Evolutionary conservation across 371 early-diverging fungal genomes (phyloP), one percentile per base, ranked within the genome.

Genomic region (Mortierella sp.): DNA sequence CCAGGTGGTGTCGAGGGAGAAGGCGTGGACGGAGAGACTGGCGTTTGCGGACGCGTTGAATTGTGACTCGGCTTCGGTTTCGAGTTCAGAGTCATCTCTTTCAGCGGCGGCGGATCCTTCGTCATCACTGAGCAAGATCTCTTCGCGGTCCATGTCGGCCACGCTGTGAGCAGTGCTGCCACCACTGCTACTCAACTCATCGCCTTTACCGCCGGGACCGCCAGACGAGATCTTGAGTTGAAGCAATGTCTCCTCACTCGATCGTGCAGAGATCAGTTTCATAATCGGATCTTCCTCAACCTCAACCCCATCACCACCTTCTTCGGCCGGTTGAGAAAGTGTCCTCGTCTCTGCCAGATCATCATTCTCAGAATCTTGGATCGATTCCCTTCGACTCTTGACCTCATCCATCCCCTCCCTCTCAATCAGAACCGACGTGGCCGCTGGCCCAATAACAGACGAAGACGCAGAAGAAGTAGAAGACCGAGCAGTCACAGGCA

Each of bases 1-100:
- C 87, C 87, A 86, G 24, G 83, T 86, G 27, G 80, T 82, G 71
- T 86, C 87, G 24, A 86, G 77, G 5, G 83, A 82, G 71, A 86
- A 86, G 27, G 87, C 87, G 49, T 86, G 87, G 32, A 86, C 68
- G 4, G 87, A 86, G 24, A 86, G 77, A 18, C 72, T 75, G 29
- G 83, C 83, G 12, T 78, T 80, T n/a, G 84, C 75, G 10, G 75
- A 76, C 12, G 77, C 38, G 32, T 32, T 78, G 27, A 24, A 32
- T 8, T 44, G 35, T 35, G n/a, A n/a, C 14, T 72, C 46, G n/a
- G 58, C 29, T 16, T 51, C 51, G 35, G 41, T n/a, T 21, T 41
- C 51, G 41, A 49, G 51, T 49, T 72, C 68, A 38, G 46, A 14
- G 12, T 71, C 58, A 32, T 16, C 48, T 16, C 8, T 43, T 60